Evolutionary conservation across 805 yeast species (phyloP).

Genomic region (Brettanomyces nanus): DNA sequence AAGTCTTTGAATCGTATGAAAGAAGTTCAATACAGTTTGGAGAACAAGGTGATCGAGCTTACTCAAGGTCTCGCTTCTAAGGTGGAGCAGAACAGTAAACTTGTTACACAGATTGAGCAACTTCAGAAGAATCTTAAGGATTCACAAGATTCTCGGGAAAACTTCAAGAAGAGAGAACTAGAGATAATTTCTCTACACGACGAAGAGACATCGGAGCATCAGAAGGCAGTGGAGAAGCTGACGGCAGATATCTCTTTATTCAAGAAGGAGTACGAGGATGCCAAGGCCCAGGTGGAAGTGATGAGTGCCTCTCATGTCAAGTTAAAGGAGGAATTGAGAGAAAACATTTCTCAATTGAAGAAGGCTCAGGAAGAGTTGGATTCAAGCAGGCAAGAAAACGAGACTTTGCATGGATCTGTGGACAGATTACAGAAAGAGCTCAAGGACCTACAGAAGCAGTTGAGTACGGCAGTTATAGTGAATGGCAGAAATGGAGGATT

Average conservation of each 20-base stretch:
- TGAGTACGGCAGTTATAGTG: constrained; percentile 4
- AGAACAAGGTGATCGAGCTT: constrained; percentile 94
- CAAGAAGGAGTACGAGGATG: constrained; percentile 47
- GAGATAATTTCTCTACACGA: constrained; percentile 42
- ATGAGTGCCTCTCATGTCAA: constrained; percentile 53
- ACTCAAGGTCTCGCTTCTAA: constrained; percentile 77
- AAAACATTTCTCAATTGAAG: constrained; percentile 53
- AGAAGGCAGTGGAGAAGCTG: constrained; percentile 37
- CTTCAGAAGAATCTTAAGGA: constrained; percentile 46
- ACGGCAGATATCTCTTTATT: constrained; percentile 49
- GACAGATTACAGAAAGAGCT: constrained; percentile 40
- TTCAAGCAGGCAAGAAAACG: constrained; percentile 55
- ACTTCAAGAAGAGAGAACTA: constrained; percentile 45
- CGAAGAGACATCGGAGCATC: constrained; percentile 38
- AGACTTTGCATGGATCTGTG: constrained; percentile 56
- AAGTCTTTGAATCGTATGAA: constrained; percentile 83
- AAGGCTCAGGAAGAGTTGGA: constrained; percentile 49
- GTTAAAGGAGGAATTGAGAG: constrained; percentile 54
- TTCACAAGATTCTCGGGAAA: constrained; percentile 43
- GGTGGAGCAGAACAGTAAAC: constrained; percentile 71
- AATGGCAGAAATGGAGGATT: constrained; percentile 9
- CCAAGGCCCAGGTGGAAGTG: constrained; percentile 51
- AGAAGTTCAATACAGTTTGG: constrained; percentile 88
- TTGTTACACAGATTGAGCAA: constrained; percentile 53
- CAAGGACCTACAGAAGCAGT: constrained; percentile 25